Evolutionary conservation across 2,329 filamentous ascomycete species (phyloP).

Genomic region (Trichoderma breve): DNA sequence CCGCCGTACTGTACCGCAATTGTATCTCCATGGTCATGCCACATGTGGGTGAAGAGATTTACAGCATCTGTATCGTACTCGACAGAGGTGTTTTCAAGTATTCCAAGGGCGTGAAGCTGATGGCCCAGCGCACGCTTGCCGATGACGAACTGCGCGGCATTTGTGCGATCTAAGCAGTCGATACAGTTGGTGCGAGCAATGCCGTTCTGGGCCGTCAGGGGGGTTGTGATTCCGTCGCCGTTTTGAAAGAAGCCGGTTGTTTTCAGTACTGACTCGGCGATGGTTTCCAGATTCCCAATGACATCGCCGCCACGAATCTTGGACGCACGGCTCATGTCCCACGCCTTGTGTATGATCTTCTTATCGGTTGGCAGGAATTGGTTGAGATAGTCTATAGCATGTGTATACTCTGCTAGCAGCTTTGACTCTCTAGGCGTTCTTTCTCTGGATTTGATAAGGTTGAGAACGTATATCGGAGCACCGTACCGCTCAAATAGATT

Average conservation of each 20-base stretch:
- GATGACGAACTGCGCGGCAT: constrained; percentile 96
- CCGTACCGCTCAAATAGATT: constrained; percentile 92
- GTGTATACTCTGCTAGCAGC: constrained; percentile 80
- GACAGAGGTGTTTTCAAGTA: constrained; percentile 74
- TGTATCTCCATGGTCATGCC: constrained; percentile 94
- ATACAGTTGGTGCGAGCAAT: constrained; percentile 96
- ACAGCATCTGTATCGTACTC: constrained; percentile 95
- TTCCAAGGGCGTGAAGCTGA: constrained; percentile 86
- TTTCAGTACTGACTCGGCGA: constrained; percentile 81
- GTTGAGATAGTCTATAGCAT: constrained; percentile 87
- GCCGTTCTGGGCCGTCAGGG: constrained; percentile 76
- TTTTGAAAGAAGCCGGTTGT: constrained; percentile 95
- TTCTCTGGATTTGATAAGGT: constrained; percentile 87
- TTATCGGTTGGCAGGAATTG: constrained; percentile 83
- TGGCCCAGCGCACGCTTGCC: constrained; percentile 90
- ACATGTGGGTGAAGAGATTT: constrained; percentile 97
- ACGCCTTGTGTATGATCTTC: constrained; percentile 90
- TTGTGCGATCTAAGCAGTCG: constrained; percentile 94
- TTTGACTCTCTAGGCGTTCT: constrained; percentile 89
- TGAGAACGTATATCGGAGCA: constrained; percentile 85
- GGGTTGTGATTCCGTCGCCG: constrained; percentile 66
- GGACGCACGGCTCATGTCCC: constrained; percentile 96
- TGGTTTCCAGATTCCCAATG: constrained; percentile 84
- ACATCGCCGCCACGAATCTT: constrained; percentile 92
- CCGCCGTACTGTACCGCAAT: constrained; percentile 98